These are phyloP conservation scores for Sporisorium sorghi DNA, from an alignment of 1,284 basidiomycete species.

Conservation along the genomic window DNA sequence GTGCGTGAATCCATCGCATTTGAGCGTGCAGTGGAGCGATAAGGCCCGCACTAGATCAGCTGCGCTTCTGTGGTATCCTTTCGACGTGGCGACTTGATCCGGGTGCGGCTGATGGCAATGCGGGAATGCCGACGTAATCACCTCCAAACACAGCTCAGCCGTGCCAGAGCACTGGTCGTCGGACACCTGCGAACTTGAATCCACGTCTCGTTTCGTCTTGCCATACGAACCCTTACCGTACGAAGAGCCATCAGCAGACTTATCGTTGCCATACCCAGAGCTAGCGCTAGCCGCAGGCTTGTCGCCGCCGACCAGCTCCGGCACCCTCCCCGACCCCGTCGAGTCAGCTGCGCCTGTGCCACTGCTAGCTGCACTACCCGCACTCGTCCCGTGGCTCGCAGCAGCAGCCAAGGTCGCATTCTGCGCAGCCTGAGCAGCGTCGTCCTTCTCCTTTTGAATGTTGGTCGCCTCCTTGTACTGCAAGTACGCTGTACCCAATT, in stretches of 20 bases:
- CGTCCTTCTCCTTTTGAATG: background rate
- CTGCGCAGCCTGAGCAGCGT: background rate
- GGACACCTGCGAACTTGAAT: no score
- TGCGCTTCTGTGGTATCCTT: background rate
- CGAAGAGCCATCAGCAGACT: no score
- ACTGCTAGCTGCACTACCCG: background rate
- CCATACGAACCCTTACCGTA: no score
- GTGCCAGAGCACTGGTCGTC: background rate
- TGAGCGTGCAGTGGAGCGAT: constrained; percentile 17
- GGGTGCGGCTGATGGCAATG: background rate
- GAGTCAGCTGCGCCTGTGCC: no score
- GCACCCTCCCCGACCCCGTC: background rate
- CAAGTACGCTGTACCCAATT: constrained; percentile 1
- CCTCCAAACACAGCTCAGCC: background rate
- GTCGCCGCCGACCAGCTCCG: background rate
- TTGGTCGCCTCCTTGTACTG: background rate
- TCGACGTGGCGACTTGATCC: background rate
- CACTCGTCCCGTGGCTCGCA: no score
- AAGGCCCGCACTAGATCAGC: constrained; percentile 8
- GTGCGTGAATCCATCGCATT: constrained; percentile 12
- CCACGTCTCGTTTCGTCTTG: background rate
- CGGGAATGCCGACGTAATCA: background rate
- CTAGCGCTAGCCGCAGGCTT: background rate
- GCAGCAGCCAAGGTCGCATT: background rate
- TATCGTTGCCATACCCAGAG: no score